Conservation (phyloP, 1,284 basidiomycete species). For the Sanghuangporus sanghuang region DNA sequence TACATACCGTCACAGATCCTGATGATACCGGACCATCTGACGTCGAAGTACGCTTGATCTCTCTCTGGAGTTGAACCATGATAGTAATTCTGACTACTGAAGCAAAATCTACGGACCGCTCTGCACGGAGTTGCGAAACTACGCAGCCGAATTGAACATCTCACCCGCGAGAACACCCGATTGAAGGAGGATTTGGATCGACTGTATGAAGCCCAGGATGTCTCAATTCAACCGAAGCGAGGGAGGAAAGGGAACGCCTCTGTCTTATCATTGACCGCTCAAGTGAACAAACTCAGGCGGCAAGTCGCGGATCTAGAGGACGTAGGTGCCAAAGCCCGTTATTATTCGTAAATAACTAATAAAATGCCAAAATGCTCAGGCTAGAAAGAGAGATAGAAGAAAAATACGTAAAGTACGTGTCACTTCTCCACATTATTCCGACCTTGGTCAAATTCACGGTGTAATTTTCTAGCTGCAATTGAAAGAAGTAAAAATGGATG, state of each 20-base stretch:
- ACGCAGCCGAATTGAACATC: conserved; percentile 19
- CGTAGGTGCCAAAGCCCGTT: conserved; percentile 21
- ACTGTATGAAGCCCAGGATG: conserved; percentile 24
- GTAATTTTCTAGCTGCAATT: conserved; percentile 29
- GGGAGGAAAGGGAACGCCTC: conserved; percentile 21
- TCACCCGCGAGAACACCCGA: conserved; percentile 25
- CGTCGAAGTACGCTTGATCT: neutral
- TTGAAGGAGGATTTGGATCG: conserved; percentile 25
- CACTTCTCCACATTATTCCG: neutral
- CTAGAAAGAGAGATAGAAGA: conserved; percentile 26
- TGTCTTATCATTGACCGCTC: conserved; percentile 21
- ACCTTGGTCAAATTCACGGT: neutral
- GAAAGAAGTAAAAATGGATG: conserved; percentile 35
- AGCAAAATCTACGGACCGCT: conserved; percentile 26
- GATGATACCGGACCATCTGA: neutral
- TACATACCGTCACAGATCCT: neutral
- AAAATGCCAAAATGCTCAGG: conserved; percentile 18
- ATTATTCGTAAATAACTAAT: neutral
- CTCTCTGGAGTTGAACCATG: neutral
- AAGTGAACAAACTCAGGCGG: conserved; percentile 24
- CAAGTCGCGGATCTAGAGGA: conserved; percentile 26
- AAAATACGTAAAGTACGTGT: conserved; percentile 26
- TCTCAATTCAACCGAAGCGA: conserved; percentile 24
- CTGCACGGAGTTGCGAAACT: conserved; percentile 20
- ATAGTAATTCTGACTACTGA: neutral